phyloP scores from a whole-genome alignment of 306 rosid species.

The Fagus sylvatica region DNA sequence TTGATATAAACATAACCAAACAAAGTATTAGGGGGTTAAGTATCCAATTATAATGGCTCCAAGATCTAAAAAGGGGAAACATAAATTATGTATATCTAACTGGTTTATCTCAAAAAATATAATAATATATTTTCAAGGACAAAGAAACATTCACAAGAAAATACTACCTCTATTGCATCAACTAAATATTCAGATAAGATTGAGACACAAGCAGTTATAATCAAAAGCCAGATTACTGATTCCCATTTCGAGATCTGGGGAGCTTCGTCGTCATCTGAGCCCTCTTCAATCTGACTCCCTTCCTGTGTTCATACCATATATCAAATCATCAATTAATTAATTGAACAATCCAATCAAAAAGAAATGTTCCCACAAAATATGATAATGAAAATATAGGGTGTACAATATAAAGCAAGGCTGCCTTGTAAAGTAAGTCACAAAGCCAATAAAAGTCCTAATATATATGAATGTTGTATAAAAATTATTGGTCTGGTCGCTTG shows the following conservation, averaged over 20 bases:
- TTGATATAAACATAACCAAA: background rate
- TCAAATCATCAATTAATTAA: slow-evolving; percentile 26
- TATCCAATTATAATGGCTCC: background rate
- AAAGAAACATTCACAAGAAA: slow-evolving; percentile 10
- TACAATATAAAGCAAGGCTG: slow-evolving; percentile 15
- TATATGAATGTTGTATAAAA: too few species aligned
- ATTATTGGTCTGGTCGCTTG: too few species aligned
- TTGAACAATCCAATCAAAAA: slow-evolving; percentile 5
- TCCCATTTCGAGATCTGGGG: slow-evolving; percentile 87
- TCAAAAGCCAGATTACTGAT: slow-evolving; percentile 73
- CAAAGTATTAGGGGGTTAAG: background rate
- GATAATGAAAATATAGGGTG: slow-evolving; percentile 10
- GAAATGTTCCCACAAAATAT: slow-evolving; percentile 6
- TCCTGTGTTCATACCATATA: slow-evolving; percentile 50
- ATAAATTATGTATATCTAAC: background rate
- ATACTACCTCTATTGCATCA: slow-evolving; percentile 68
- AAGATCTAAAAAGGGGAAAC: background rate
- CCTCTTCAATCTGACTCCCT: slow-evolving; percentile 48
- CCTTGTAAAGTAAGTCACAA: background rate
- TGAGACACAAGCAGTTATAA: slow-evolving; percentile 75
- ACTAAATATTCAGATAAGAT: slow-evolving; percentile 72
- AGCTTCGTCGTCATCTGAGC: slow-evolving; percentile 48
- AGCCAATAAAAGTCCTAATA: background rate
- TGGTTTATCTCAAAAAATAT: background rate
- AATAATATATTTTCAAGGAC: background rate